These are phyloP conservation scores for Alternaria metachromatica DNA, from an alignment of 2,329 filamentous ascomycete genomes.

Conservation along the genomic window DNA sequence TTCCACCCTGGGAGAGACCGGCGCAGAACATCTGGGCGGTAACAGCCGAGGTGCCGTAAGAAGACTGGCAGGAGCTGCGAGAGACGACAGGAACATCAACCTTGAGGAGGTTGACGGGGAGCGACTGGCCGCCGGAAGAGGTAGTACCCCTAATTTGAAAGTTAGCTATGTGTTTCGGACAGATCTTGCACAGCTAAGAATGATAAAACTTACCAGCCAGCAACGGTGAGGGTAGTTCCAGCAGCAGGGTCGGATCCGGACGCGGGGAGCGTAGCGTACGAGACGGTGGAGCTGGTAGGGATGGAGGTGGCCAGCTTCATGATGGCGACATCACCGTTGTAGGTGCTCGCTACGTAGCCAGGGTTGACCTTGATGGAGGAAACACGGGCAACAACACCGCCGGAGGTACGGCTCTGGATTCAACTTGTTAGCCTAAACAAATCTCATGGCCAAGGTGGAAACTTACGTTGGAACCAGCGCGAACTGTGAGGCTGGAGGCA, in stretches of 20 bases:
- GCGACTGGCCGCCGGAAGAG: not conserved
- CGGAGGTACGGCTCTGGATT: conserved; percentile 20
- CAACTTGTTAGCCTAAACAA: not conserved
- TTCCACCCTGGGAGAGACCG: conserved; percentile 29
- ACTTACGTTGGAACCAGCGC: conserved; percentile 23
- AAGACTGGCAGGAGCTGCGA: conserved; percentile 28
- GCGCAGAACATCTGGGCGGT: conserved; percentile 39
- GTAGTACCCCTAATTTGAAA: not conserved
- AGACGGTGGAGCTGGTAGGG: conserved; percentile 29
- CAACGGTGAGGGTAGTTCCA: conserved; percentile 27
- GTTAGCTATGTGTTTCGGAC: not conserved
- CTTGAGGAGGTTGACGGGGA: conserved; percentile 30
- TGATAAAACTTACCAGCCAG: conserved; percentile 24
- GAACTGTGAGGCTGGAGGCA: conserved; percentile 11
- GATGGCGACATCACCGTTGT: conserved; percentile 36
- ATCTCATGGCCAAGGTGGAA: not conserved
- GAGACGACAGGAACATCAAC: conserved; percentile 37
- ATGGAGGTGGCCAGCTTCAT: conserved; percentile 33
- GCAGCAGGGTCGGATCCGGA: conserved; percentile 31
- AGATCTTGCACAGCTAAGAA: not conserved
- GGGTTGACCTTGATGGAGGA: conserved; percentile 31
- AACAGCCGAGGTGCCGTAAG: conserved; percentile 24
- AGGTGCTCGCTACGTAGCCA: conserved; percentile 19
- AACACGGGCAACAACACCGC: conserved; percentile 25
- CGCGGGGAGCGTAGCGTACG: conserved; percentile 29